Base-by-base conservation (phyloP, 176 grass and related monocot genomes). In the Calamus simplicifolius region DNA sequence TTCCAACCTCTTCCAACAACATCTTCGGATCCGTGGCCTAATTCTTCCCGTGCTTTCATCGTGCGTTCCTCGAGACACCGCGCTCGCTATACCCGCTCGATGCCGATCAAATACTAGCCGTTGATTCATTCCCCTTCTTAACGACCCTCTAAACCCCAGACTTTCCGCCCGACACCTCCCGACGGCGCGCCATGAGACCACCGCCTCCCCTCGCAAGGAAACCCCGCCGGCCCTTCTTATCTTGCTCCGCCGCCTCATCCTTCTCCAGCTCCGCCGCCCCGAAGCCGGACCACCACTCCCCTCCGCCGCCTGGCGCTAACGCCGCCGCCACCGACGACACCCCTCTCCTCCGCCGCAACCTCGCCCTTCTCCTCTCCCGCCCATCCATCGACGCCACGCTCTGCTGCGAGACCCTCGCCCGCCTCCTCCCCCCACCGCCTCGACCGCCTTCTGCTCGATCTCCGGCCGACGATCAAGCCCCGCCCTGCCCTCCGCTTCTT, bases 401-500 rank as follows among this genome's bases (percentile, higher is more conserved):
- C 38, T 74, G 57, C 18, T 62, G 57, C 2, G 71, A 69, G 35
- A 64, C 67, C 69, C 65, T 73, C 50, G 12, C 54, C 61, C 50
- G 54, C 6, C 16, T 59, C 23, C 23, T 51, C 25, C 25, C 68
- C 68, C n/a, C 43, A 7, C 8, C 23, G 38, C 43, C 48, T 71
- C 56, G 68, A 71, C 0, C 12, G 16, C 17, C 63, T 14, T 1
- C 48, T 69, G 7, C 68, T 73, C 48, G 66, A 75, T 48, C 63
- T 67, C 50, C 6, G 27, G 18, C 50, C 55, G 61, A 4, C 61
- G 49, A 48, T 59, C 26, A 29, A 25, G 27, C 79, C 71, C 4
- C 27, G 19, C 19, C 90, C 88, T 4, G 58, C 69, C 35, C 80
- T 82, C 1, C 78, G 68, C 6, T 78, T 90, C 71, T 77, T 85